phyloP scores from a whole-genome alignment of 805 yeast genomes.

The Saccharomycopsis selenospora region DNA sequence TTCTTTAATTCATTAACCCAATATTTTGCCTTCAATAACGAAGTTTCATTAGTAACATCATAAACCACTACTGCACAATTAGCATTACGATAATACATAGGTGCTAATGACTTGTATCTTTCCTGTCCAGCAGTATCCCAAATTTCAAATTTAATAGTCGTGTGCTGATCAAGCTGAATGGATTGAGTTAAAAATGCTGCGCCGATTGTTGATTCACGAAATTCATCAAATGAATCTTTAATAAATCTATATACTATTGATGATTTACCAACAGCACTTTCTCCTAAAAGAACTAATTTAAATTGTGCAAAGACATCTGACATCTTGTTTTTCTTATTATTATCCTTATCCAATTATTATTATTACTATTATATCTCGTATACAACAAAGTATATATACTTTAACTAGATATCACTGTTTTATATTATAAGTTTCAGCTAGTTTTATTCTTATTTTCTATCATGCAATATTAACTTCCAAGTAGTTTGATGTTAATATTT shows the following conservation, averaged over 20 bases:
- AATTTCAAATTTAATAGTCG: constrained; percentile 64
- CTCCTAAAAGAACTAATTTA: constrained; percentile 56
- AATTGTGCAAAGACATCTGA: constrained; percentile 40
- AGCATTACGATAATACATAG: constrained; percentile 78
- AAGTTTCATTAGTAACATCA: constrained; percentile 61
- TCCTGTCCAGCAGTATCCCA: constrained; percentile 91
- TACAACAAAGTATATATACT: not conserved
- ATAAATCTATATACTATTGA: constrained; percentile 65
- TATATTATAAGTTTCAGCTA: not conserved
- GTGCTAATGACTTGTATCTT: constrained; percentile 67
- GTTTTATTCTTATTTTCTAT: no score
- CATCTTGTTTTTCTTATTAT: constrained; percentile 3
- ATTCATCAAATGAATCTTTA: constrained; percentile 64
- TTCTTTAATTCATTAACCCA: constrained; percentile 68
- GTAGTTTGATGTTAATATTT: no score
- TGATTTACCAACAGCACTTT: constrained; percentile 64
- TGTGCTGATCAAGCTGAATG: constrained; percentile 6
- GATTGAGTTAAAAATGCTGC: constrained; percentile 74
- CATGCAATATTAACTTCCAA: no score
- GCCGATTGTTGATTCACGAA: constrained; percentile 75
- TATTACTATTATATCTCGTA: constrained; percentile 31
- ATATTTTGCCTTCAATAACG: constrained; percentile 60
- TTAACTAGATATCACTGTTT: not conserved
- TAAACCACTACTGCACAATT: constrained; percentile 75
- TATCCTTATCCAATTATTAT: constrained; percentile 5